Base-by-base conservation (phyloP, 1,284 basidiomycete species). In the Puccinia horiana region DNA sequence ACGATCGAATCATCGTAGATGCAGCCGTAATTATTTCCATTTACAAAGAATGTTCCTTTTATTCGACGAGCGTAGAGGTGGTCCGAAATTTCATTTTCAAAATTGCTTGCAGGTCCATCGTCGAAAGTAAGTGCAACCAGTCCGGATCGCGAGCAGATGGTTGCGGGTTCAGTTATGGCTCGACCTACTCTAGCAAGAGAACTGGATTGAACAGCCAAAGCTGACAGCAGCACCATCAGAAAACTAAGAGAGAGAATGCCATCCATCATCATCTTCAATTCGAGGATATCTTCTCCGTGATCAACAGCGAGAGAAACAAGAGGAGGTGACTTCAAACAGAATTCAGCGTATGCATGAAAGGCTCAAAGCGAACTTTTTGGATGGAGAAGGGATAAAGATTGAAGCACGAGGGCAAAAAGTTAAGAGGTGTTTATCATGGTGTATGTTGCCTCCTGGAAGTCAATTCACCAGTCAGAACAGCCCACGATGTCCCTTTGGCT, bases 11-110 rank as follows among this genome's bases (percentile, higher is more conserved):
- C 65, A 44, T 81, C 69, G 58, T 81, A 81, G 29, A 81, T 73
- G 42, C 78, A 81, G 5, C 1, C 52, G 32, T 69, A 81, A 56
- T 81, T 81, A 37, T 73, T 56, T 35, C 78, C 78, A 47, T 81
- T 81, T 2, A 81, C 67, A 63, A 73, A 81, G 44, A 81, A 81
- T n/a, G 69, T 73, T n/a, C 78, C 69, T 49, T 72, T 73, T 3
- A 73, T 49, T 23, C 63, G 23, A 16, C 56, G 69, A 1, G 32
- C 37, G 32, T 81, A 4, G 37, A 81, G 58, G 40, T 81, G 61
- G 20, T 72, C 69, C 16, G 67, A 61, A 26, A 81, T 67, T 63
- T 81, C 12, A 40, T 81, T 61, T 44, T 72, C 52, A 47, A 61
- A 81, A 42, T 47, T 29, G 49, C 44, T n/a, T n/a, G n/a, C 42